Conservation (phyloP, 768 basidiomycete species). For the Dacryopinax spathularia region DNA sequence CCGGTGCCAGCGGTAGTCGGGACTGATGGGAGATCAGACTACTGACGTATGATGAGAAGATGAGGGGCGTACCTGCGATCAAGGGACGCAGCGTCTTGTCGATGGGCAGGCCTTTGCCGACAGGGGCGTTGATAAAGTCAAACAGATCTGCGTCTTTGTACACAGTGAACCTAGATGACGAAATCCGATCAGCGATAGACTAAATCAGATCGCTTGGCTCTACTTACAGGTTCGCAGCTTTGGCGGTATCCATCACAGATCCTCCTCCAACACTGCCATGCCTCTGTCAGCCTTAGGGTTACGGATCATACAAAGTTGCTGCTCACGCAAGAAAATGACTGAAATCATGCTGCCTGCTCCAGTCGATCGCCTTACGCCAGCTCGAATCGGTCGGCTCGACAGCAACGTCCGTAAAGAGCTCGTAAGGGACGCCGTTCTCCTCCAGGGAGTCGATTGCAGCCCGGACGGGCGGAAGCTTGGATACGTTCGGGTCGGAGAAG, state of each 20-base stretch:
- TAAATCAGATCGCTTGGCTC: background rate
- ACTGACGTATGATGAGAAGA: background rate
- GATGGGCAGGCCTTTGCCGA: constrained; percentile 84
- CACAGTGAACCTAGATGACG: constrained; percentile 51
- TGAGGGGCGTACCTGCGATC: constrained; percentile 46
- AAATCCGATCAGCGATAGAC: no score
- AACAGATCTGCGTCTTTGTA: constrained; percentile 87
- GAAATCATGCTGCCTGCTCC: constrained; percentile 75
- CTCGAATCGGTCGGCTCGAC: constrained; percentile 87
- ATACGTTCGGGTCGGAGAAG: constrained; percentile 81
- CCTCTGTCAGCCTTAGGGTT: background rate
- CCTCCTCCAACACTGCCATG: constrained; percentile 67
- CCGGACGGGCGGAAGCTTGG: constrained; percentile 67
- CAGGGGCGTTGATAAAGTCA: constrained; percentile 93
- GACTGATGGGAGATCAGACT: constrained; percentile 22
- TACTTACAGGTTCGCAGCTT: constrained; percentile 75
- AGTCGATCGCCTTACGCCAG: constrained; percentile 76
- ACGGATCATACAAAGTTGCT: constrained; percentile 10
- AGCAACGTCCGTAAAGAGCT: constrained; percentile 66
- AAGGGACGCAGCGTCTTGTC: constrained; percentile 59
- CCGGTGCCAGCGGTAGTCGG: constrained; percentile 78
- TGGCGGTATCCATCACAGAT: constrained; percentile 90
- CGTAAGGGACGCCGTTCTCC: constrained; percentile 58
- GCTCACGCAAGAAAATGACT: constrained; percentile 85
- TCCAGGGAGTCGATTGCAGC: constrained; percentile 66